Evolutionary conservation across 2,329 filamentous ascomycete species (phyloP), one percentile per base, ranked within the genome.

Genomic region (Penicillium oxalicum): DNA sequence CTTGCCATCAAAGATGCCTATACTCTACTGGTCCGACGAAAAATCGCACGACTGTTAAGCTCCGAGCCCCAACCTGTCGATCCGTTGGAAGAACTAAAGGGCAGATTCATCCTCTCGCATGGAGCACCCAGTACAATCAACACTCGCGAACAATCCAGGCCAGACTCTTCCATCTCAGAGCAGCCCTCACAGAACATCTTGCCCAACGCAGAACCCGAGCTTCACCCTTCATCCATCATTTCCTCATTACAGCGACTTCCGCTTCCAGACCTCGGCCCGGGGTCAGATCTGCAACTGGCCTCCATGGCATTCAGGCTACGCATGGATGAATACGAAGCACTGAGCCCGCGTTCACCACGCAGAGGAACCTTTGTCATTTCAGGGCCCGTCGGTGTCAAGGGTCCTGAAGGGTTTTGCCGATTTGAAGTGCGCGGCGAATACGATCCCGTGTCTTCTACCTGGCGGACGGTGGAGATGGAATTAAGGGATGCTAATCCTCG

Each of bases 381-480:
- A 40, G 67, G 67, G 3, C 65, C 64, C 9, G 60, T 70, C 25
- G 65, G 64, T 5, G 41, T 70, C 1, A 61, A 58, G 44, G 67
- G 67, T 4, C 60, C 64, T 2, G 58, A 59, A 29, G 67, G 66
- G 9, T 60, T 62, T 44, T 69, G 66, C 47, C 61, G 67, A 45
- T 55, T 68, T 45, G 65, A 69, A 49, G 64, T 69, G 8, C 54
- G 53, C 18, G 67, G 64, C 27, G 66, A 68, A 59, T 70, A 69
- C 49, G 62, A 70, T 44, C 65, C 66, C 35, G 52, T 47, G 9
- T 54, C 58, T 5, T 55, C 56, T 27, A 56, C 53, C 41, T 70
- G 65, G 65, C 53, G 58, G 32, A 56, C 49, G 12, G 53, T 69
- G 25, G 60, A 61, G 25, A 61, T 67, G 53, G 50, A 60, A 32